Percentiles rank a stretch among this genome's conserved stretches.
Conservation (phyloP, 768 basidiomycete species). For the Suillus tomentosus region DNA sequence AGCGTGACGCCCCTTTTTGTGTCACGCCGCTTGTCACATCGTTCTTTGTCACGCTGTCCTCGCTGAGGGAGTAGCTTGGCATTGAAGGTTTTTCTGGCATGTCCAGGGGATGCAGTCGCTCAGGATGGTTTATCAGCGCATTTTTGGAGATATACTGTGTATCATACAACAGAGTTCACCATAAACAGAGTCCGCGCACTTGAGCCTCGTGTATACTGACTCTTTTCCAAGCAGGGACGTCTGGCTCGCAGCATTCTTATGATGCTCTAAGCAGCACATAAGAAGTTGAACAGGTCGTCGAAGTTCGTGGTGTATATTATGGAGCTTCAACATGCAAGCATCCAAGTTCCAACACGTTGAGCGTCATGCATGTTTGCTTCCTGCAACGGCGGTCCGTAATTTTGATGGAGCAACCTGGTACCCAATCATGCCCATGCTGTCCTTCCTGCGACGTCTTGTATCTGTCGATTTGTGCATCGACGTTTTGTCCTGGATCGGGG, state of each 20-base stretch:
- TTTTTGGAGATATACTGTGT: neutral
- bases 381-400: neutral
- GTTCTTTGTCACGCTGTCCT: constrained; percentile 13
- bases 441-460: neutral
- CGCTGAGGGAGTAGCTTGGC: constrained; percentile 1
- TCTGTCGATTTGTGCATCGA: neutral
- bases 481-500: neutral
- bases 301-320: neutral
- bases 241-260: neutral
- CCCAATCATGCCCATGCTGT: constrained; percentile 16
- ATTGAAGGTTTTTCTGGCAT: neutral
- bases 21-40: constrained; percentile 26
- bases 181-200: neutral
- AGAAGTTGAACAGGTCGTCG: neutral
- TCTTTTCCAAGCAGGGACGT: neutral
- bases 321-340: neutral
- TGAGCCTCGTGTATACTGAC: neutral
- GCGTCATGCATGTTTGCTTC: neutral
- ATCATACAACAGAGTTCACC: neutral
- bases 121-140: constrained; percentile 4
- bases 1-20: constrained; percentile 32
- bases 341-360: neutral
- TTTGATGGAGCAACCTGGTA: constrained; percentile 15
- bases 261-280: neutral
- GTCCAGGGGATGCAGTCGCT: neutral